Evolutionary conservation across 768 basidiomycete species (phyloP), one percentile per base, ranked within the genome.

Genomic region (Guyanaporus albipodus): DNA sequence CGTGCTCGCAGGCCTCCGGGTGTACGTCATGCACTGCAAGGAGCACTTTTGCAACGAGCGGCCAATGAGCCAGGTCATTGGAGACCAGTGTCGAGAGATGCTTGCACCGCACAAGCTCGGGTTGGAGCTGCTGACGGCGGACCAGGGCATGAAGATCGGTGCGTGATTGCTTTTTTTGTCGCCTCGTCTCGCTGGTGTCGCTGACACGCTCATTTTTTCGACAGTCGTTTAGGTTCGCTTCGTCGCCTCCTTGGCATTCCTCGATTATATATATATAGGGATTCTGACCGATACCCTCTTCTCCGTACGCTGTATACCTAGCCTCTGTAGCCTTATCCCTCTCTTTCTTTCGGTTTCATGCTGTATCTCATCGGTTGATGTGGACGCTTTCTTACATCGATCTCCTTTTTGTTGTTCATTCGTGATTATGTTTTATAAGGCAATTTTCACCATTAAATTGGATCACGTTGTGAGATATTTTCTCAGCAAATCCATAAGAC

Each of bases 11-110:
- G 86, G 83, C 9, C 59, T 91, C 24, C 71, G 73, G 24, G 73
- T 96, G n/a, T 91, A 79, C 62, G 71, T 96, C 45, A 89, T 80
- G 33, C 92, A 96, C 59, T 90, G 90, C 73, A 96, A 97, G 62
- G 90, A 91, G 49, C 74, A 78, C 35, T 67, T 85, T 43, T 67
- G 68, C 17, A 67, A 67, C 34, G 75, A 78, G 38, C 64, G 67
- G 22, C 78, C 82, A 24, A 78, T 83, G 24, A 71, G 74, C 47
- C 73, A 85, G 12, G 69, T 87, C 23, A 94, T 97, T 49, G 76
- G 80, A 35, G 72, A 79, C 14, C 87, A 96, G 66, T 78, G 94
- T 49, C 71, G 74, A 37, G 72, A 73, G 27, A 66, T 91, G 40
- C 80, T 91, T 19, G 70, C 73, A 17, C 70, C 70, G 38, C 76